Evolutionary conservation across 2,329 filamentous ascomycete genomes (phyloP), one percentile per base, ranked within the genome.

Genomic region (Alternaria conjuncta): DNA sequence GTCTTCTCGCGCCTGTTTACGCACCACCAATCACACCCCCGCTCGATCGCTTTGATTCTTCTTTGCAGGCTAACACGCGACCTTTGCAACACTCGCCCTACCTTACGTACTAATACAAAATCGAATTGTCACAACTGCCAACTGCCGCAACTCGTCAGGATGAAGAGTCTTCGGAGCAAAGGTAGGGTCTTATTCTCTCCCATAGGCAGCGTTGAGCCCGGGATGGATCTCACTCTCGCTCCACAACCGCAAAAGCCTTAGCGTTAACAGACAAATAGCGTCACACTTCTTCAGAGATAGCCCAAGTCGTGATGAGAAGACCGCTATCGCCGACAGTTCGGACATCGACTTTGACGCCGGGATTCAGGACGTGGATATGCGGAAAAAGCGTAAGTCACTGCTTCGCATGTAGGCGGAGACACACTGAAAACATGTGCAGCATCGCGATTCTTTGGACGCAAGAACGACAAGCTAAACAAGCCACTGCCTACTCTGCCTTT

Each of bases 271-370:
- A 6, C 2, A 21, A 2, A 3, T 28, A 74, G 72, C 69, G 18
- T 75, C 70, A 32, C 68, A 61, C n/a, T 68, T 71, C 57, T 74
- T 74, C 59, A 65, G 61, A 41, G 61, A 68, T n/a, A 50, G 53
- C 21, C 65, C 64, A 6, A 66, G 47, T 50, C 60, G 62, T n/a
- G 67, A 75, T 23, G 69, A 71, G 53, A 66, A 63, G 36, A 56
- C 54, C 6, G 70, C 70, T 3, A 64, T 57, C 28, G 26, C 56
- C 7, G 56, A 51, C 10, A 15, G 15, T 15, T 43, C 43, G 4
- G 61, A 61, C 15, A 23, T 30, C 11, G 57, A 61, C 10, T 71
- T 71, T 10, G 55, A 67, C 23, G 70, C 70, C 18, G 70, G 70
- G 9, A 74, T 70, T 7, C 55, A 65, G 23, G 20, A 23, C 43